Conservation (phyloP, 768 basidiomycete genomes). For the Suillus paluster region DNA sequence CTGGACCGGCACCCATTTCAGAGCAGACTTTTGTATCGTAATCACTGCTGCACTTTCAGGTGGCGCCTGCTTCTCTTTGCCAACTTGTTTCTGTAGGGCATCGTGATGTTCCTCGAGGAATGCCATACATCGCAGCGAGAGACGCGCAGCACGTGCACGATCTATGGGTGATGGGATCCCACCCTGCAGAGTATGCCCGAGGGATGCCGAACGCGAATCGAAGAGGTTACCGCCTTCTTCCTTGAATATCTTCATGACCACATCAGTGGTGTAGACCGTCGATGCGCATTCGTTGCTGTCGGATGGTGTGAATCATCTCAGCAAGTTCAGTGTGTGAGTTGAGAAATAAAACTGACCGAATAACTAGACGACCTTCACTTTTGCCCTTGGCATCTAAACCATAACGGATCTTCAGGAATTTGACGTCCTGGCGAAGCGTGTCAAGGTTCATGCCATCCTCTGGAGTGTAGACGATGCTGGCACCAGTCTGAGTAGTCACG, state of each 20-base stretch:
- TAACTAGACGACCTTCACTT: slow-evolving; percentile 91
- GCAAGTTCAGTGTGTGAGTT: not conserved
- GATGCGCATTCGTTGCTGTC: slow-evolving; percentile 90
- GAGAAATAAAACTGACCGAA: slow-evolving; percentile 60
- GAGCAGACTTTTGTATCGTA: slow-evolving; percentile 81
- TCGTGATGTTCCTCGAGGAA: slow-evolving; percentile 88
- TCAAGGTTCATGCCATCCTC: slow-evolving; percentile 89
- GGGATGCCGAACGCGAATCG: slow-evolving; percentile 92
- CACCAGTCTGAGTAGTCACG: slow-evolving; percentile 67
- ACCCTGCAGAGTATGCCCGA: slow-evolving; percentile 97
- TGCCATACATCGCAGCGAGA: slow-evolving; percentile 90
- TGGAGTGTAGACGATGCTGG: slow-evolving; percentile 91
- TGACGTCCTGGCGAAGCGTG: slow-evolving; percentile 80
- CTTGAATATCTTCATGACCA: slow-evolving; percentile 91
- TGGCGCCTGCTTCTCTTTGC: slow-evolving; percentile 57
- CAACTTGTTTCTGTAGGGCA: slow-evolving; percentile 51
- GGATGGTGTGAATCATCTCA: not conserved
- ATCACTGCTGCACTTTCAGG: slow-evolving; percentile 85
- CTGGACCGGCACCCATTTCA: slow-evolving; percentile 83
- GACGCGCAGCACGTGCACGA: slow-evolving; percentile 86
- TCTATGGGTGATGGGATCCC: slow-evolving; percentile 95
- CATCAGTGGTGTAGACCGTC: slow-evolving; percentile 85
- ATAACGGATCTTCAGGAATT: slow-evolving; percentile 87
- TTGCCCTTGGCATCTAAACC: slow-evolving; percentile 84
- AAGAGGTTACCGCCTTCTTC: slow-evolving; percentile 94